Evolutionary conservation across 768 basidiomycete species (phyloP).

Genomic region (Dacryopinax spathularia): DNA sequence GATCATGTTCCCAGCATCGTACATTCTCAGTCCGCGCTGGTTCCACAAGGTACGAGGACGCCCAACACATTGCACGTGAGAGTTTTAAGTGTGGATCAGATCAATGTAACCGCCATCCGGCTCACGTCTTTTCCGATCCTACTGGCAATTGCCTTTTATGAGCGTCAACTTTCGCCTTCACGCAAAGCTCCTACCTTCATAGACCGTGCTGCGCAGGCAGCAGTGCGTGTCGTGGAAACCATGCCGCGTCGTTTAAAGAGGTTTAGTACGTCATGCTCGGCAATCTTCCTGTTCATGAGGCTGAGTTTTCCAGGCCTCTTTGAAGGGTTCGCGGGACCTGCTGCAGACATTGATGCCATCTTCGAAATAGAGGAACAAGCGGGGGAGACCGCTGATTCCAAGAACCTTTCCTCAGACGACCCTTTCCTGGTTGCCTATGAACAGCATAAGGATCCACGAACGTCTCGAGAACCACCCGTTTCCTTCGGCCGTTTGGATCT

Average conservation of each 20-base stretch:
- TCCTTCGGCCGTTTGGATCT: background rate
- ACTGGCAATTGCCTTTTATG: conserved; percentile 66
- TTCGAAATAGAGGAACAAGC: conserved; percentile 55
- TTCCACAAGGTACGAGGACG: conserved; percentile 69
- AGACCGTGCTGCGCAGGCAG: conserved; percentile 52
- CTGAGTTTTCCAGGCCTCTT: conserved; percentile 44
- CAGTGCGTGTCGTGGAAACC: conserved; percentile 57
- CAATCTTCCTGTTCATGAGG: background rate
- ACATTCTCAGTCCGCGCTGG: conserved; percentile 82
- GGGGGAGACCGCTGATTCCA: background rate
- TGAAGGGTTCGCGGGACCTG: conserved; percentile 60
- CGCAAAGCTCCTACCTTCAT: conserved; percentile 47
- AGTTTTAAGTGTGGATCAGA: no score
- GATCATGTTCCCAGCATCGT: conserved; percentile 76
- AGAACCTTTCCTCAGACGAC: background rate
- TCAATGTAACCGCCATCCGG: conserved; percentile 83
- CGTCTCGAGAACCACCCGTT: background rate
- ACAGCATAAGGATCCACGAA: background rate
- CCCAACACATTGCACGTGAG: conserved; percentile 8
- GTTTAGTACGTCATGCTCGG: conserved; percentile 39
- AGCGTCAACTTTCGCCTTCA: conserved; percentile 61
- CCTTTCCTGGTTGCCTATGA: background rate
- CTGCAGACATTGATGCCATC: conserved; percentile 63
- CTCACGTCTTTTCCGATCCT: conserved; percentile 79
- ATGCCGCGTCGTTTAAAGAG: conserved; percentile 64